Conservation (phyloP, 495 filamentous ascomycete genomes). For the Umbilicaria muhlenbergii region DNA sequence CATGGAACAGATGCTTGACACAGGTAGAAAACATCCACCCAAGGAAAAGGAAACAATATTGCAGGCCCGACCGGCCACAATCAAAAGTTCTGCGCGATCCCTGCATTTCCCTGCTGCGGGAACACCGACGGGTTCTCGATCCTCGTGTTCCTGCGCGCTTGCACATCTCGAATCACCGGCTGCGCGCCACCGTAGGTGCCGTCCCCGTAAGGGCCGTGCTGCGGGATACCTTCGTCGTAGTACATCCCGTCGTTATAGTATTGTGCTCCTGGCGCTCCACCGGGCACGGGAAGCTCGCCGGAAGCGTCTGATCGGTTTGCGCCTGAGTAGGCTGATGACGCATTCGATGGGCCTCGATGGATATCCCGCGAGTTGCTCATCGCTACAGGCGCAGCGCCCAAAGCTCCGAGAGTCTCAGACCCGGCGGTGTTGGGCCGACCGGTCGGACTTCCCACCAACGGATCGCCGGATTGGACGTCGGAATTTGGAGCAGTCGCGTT, state of each 20-base stretch:
- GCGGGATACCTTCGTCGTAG: slow-evolving; percentile 37
- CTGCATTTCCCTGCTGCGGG: slow-evolving; percentile 77
- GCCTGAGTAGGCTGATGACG: slow-evolving; percentile 86
- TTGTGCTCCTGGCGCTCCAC: slow-evolving; percentile 26
- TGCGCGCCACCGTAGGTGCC: slow-evolving; percentile 38
- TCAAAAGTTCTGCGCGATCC: slow-evolving; percentile 97
- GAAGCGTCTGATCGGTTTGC: slow-evolving; percentile 72
- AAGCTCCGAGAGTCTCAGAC: slow-evolving; percentile 56
- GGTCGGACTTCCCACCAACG: slow-evolving; percentile 35
- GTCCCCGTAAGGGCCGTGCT: slow-evolving; percentile 39
- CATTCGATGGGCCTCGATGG: slow-evolving; percentile 84
- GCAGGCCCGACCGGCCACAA: neutral
- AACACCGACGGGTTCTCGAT: slow-evolving; percentile 81
- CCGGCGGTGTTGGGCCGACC: slow-evolving; percentile 44
- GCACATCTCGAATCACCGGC: slow-evolving; percentile 88
- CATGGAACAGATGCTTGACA: no score
- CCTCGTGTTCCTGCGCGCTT: slow-evolving; percentile 77
- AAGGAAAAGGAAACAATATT: no score
- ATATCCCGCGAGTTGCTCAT: slow-evolving; percentile 51
- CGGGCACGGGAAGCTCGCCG: slow-evolving; percentile 48
- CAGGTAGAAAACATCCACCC: no score
- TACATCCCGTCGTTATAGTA: slow-evolving; percentile 39
- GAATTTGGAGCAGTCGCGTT: slow-evolving; percentile 45
- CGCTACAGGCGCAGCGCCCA: slow-evolving; percentile 53
- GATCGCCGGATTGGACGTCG: slow-evolving; percentile 58